Base-by-base conservation (phyloP, 148 eudicot genomes). In the Pharnaceum exiguum region DNA sequence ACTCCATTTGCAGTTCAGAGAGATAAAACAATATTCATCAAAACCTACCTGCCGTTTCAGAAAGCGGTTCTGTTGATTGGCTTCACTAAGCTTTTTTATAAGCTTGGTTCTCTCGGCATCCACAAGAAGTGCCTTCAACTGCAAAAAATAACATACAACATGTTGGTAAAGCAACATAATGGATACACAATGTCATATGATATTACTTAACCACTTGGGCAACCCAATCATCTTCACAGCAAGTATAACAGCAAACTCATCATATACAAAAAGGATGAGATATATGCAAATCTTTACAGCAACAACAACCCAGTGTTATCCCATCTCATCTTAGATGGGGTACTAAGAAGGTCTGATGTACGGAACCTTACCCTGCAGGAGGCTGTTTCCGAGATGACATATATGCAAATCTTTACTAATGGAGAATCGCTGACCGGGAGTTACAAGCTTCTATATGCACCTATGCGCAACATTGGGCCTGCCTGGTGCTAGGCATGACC, bases 11-110 rank as follows among this genome's bases (percentile, higher is more conserved):
- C 38, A 7, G 38, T 35, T 35, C 38, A 35, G 12, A 35, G 12
- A 46, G 6, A 15, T 1, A 31, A 27, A 45, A 19, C 4, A 44
- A 37, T 32, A 30, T 4, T 2, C 32, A 22, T 28, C 44, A 18
- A 43, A 57, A 51, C 7, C 12, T 35, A 93, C 99, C 99, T 93
- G 89, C 23, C 99, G 79, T 70, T 86, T 93, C 54, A 93, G 72
- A 69, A 81, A 86, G 32, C 99, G 84, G 44, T 89, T 93, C 16
- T 93, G 96, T 67, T 80, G 96, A 82, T 93, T 93, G 68, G 99
- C 96, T 80, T 93, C 96, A 71, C 99, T 89, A 63, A 89, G 75
- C 71, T 89, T 93, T 79, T 77, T 81, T 54, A 80, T 63, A 61
- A 93, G 91, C 59, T 78, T 89, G 30, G 75, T 64, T 74, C 99